Evolutionary conservation across 140 eudicot species (phyloP).

Genomic region (Ambrosia hybrid): DNA sequence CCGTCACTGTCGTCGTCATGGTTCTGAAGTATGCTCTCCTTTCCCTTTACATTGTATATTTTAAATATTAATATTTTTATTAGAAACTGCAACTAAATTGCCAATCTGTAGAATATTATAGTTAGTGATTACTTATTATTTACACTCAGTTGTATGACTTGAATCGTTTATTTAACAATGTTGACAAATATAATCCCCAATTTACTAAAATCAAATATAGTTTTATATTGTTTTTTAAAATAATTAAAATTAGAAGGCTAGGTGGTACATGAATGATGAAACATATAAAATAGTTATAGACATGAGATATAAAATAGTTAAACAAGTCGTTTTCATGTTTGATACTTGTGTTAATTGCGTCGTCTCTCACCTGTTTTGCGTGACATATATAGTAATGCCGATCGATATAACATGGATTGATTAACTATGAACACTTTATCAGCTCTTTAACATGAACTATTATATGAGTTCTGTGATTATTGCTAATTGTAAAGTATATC

Average conservation of each 20-base stretch:
- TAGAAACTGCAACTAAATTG: background rate
- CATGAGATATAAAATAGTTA: too few species aligned
- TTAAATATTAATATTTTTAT: background rate
- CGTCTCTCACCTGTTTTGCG: too few species aligned
- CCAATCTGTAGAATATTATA: background rate
- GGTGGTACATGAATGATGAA: too few species aligned
- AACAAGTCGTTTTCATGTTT: too few species aligned
- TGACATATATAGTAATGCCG: too few species aligned
- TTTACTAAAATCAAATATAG: background rate
- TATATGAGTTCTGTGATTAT: constrained; percentile 2
- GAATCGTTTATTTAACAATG: background rate
- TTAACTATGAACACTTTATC: constrained; percentile 1
- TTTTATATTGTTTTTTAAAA: too few species aligned
- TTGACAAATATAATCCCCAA: background rate
- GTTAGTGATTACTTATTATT: background rate
- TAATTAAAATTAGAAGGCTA: too few species aligned
- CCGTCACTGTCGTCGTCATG: constrained; percentile 40
- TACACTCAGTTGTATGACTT: background rate
- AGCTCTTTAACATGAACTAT: background rate
- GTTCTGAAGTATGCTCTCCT: constrained; percentile 57
- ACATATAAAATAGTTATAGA: too few species aligned
- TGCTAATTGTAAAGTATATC: background rate
- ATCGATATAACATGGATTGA: background rate
- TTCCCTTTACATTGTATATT: background rate
- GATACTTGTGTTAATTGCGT: too few species aligned